Evolutionary conservation across 2,329 filamentous ascomycete species (phyloP), one percentile per base, ranked within the genome.

Genomic region (Cytospora mali): DNA sequence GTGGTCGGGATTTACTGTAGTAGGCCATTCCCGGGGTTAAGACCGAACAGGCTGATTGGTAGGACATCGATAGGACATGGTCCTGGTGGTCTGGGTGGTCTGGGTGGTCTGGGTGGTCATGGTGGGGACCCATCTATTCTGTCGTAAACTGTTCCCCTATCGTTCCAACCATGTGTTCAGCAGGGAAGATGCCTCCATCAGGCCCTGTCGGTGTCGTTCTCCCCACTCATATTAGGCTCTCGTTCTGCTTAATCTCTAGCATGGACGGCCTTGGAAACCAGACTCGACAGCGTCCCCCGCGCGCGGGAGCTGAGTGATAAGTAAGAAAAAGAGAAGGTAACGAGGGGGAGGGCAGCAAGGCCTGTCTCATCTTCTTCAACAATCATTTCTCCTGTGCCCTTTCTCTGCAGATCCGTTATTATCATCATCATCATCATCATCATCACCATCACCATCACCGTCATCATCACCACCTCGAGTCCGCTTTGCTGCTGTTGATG

Each of bases 81-180:
- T n/a, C n/a, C n/a, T n/a, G n/a, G n/a, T n/a, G n/a, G n/a, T n/a
- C n/a, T n/a, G n/a, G n/a, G n/a, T n/a, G n/a, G n/a, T n/a, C n/a
- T n/a, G n/a, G n/a, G n/a, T n/a, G n/a, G n/a, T n/a, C n/a, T n/a
- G n/a, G n/a, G n/a, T n/a, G n/a, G n/a, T n/a, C n/a, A n/a, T n/a
- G 16, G 16, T 39, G 6, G 35, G 35, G 33, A n/a, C 35, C 35
- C 35, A 39, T 18, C 35, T n/a, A 18, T 39, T 39, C 35, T 39
- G 35, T 18, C 35, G 16, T 39, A n/a, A 33, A 39, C 16, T 16
- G n/a, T 18, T 53, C 57, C 33, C 33, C 50, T 53, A 54, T 54
- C 57, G 50, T 54, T 42, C 39, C 39, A 54, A 52, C 58, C 58
- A 60, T 54, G 58, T 60, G 58, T 52, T 46, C 33, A 35, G 58